Evolutionary conservation across 306 rosid species (phyloP).

Genomic region (Cucumis melo): DNA sequence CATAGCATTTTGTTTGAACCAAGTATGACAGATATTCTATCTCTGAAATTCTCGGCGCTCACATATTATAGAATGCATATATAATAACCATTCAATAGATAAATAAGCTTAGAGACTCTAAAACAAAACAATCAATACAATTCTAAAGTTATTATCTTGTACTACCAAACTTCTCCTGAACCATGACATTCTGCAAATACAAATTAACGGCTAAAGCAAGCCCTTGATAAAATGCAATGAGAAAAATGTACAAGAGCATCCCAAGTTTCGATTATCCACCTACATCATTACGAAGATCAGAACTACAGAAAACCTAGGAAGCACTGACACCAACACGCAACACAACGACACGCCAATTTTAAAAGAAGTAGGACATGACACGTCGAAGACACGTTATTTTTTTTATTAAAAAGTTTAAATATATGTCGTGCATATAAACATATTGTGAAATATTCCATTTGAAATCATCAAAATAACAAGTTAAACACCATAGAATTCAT

Average conservation of each 20-base stretch:
- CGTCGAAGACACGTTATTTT: too few species aligned
- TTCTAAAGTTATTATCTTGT: neutral
- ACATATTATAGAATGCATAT: neutral
- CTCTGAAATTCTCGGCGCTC: neutral
- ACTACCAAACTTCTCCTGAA: neutral
- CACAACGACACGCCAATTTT: too few species aligned
- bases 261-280: neutral
- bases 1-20: conserved; percentile 6
- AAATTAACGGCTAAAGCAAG: neutral
- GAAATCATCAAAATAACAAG: too few species aligned
- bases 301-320: neutral
- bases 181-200: neutral
- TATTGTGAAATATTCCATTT: too few species aligned
- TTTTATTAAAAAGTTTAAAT: too few species aligned
- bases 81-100: neutral
- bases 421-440: too few species aligned
- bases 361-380: too few species aligned
- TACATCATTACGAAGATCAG: neutral
- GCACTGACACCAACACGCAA: neutral
- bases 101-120: neutral
- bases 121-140: neutral
- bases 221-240: neutral
- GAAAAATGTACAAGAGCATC: neutral
- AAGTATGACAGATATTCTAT: neutral
- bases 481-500: too few species aligned